These are phyloP conservation scores for Penicillium sp. DNA, from an alignment of 2,329 filamentous ascomycete genomes.

Conservation along the genomic window DNA sequence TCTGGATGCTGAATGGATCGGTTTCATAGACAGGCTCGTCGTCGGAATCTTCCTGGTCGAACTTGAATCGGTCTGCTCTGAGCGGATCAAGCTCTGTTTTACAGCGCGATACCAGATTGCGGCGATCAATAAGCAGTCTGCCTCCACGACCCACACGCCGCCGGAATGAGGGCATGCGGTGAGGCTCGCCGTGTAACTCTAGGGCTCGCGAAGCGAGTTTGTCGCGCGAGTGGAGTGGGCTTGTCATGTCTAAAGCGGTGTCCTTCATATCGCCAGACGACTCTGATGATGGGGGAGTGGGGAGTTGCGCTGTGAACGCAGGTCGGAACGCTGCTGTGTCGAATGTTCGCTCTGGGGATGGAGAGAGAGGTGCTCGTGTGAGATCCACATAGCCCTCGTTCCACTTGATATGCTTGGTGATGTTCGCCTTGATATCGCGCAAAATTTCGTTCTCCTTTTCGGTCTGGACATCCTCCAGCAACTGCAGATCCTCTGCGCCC, in stretches of 20 bases:
- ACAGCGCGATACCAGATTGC: slow-evolving; percentile 59
- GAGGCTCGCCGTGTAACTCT: slow-evolving; percentile 44
- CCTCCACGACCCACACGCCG: slow-evolving; percentile 81
- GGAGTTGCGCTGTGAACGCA: slow-evolving; percentile 64
- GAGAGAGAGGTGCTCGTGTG: slow-evolving; percentile 80
- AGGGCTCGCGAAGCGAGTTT: slow-evolving; percentile 43
- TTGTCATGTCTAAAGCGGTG: slow-evolving; percentile 33
- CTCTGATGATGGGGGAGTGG: slow-evolving; percentile 50
- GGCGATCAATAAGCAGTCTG: slow-evolving; percentile 83
- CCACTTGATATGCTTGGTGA: slow-evolving; percentile 86
- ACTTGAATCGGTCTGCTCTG: slow-evolving; percentile 74
- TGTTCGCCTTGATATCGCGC: slow-evolving; percentile 79
- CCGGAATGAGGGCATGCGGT: slow-evolving; percentile 66
- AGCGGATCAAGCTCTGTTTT: slow-evolving; percentile 47
- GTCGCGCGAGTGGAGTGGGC: slow-evolving; percentile 33
- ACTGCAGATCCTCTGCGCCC: slow-evolving; percentile 74
- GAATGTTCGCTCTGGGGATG: slow-evolving; percentile 63
- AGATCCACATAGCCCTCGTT: slow-evolving; percentile 86
- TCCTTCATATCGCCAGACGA: slow-evolving; percentile 47
- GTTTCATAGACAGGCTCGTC: slow-evolving; percentile 71
- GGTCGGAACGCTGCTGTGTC: slow-evolving; percentile 64
- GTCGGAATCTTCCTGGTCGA: slow-evolving; percentile 79
- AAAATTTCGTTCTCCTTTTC: slow-evolving; percentile 81
- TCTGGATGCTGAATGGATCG: slow-evolving; percentile 63
- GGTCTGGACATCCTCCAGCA: slow-evolving; percentile 71